Evolutionary conservation across 1,139 yeast species (phyloP).

Genomic region (Yueomyces sp.): DNA sequence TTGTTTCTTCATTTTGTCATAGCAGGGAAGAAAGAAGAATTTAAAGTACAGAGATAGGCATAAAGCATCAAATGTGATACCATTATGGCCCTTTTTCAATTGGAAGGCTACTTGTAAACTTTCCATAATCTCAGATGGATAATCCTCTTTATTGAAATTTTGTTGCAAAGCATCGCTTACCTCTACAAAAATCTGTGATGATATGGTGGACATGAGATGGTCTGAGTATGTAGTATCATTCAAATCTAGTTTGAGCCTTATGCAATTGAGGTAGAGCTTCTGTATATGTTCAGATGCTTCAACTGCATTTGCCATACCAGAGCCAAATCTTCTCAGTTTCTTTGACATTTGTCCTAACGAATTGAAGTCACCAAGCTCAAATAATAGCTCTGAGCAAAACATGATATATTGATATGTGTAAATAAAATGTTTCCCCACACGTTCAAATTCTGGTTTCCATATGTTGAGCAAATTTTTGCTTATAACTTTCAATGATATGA

Average conservation of each 20-base stretch:
- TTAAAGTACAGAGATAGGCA: constrained; percentile 22
- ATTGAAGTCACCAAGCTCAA: constrained; percentile 42
- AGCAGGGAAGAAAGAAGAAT: constrained; percentile 16
- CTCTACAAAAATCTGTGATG: constrained; percentile 14
- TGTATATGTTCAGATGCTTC: constrained; percentile 19
- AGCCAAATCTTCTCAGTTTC: constrained; percentile 60
- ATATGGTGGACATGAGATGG: constrained; percentile 13
- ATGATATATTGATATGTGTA: constrained; percentile 61
- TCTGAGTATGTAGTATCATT: constrained; percentile 20
- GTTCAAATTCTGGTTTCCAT: constrained; percentile 87
- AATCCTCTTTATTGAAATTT: constrained; percentile 8
- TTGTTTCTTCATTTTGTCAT: constrained; percentile 2
- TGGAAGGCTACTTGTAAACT: constrained; percentile 18
- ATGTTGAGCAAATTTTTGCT: constrained; percentile 67
- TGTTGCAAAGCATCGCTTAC: constrained; percentile 12
- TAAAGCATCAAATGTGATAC: constrained; percentile 20
- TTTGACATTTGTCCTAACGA: constrained; percentile 50
- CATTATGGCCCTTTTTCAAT: constrained; percentile 21
- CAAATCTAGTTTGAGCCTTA: constrained; percentile 9
- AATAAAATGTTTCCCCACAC: constrained; percentile 87
- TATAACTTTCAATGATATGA: constrained; percentile 55
- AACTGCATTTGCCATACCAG: constrained; percentile 42
- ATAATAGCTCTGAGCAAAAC: constrained; percentile 48
- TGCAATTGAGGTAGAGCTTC: constrained; percentile 12
- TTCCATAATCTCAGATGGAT: constrained; percentile 10